A percentile compares a stretch with the other conserved stretches of the same genome.
phyloP scores from a whole-genome alignment of 805 yeast species.

The Candida yuanshanica region DNA sequence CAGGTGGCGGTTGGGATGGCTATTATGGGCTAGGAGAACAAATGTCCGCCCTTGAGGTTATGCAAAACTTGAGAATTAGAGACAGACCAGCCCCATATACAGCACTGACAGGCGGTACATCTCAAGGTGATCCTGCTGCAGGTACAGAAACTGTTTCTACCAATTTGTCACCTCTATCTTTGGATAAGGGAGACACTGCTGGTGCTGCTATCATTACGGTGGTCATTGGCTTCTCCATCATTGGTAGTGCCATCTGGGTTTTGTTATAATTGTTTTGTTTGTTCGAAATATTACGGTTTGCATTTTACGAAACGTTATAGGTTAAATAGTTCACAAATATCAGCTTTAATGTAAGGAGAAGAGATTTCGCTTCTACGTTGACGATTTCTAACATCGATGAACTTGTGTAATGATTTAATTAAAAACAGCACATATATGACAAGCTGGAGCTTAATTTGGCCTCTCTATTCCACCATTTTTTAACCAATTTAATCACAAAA shows the following conservation, averaged over 20 bases:
- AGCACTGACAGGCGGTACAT: constrained; percentile 57
- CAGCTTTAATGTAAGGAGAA: too few relatives aligned
- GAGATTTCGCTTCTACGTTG: neutral
- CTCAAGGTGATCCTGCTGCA: constrained; percentile 56
- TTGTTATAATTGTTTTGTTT: constrained; percentile 17
- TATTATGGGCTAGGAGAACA: constrained; percentile 81
- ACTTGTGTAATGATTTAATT: too few relatives aligned
- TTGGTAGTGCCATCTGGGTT: constrained; percentile 37
- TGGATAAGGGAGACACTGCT: constrained; percentile 43
- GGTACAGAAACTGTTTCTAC: constrained; percentile 42
- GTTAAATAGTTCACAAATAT: too few relatives aligned
- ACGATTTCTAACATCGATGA: too few relatives aligned
- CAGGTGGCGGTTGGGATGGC: constrained; percentile 51
- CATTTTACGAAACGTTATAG: too few relatives aligned
- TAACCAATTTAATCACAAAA: constrained; percentile 37
- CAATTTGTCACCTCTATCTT: constrained; percentile 31
- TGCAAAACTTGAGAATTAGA: constrained; percentile 32
- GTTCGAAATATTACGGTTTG: neutral
- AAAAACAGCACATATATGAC: constrained; percentile 29
- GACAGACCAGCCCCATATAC: constrained; percentile 51
- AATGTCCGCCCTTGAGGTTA: constrained; percentile 64
- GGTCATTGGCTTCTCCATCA: constrained; percentile 36
- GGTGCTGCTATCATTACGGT: constrained; percentile 67
- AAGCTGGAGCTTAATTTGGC: constrained; percentile 35
- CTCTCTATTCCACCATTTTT: constrained; percentile 42